A percentile compares a stretch with the other conserved stretches of the same genome.
phyloP scores from a whole-genome alignment of 1,284 basidiomycete species.

The Moniliophthora roreri region DNA sequence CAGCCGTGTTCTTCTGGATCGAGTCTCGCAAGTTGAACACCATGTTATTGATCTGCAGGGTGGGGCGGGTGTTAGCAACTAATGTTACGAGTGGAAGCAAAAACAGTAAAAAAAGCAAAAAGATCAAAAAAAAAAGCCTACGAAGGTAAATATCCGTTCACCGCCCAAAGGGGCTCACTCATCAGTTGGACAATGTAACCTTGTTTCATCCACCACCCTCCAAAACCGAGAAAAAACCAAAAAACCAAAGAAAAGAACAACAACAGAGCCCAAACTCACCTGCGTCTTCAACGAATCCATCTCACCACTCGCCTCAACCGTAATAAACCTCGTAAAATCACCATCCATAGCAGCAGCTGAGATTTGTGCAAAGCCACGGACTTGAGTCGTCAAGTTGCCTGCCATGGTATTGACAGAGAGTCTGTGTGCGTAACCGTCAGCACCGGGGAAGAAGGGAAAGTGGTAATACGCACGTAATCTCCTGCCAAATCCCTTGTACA shows the following conservation, averaged over 20 bases:
- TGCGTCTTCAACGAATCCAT: conserved; percentile 99
- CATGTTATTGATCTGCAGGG: conserved; percentile 89
- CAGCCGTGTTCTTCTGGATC: conserved; percentile 99
- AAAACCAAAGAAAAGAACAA: not conserved
- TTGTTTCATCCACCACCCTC: too few relatives aligned
- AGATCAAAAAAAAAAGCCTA: too few relatives aligned
- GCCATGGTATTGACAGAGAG: conserved; percentile 97
- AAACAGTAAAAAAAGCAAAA: too few relatives aligned
- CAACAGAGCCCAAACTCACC: not conserved
- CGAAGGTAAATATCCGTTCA: too few relatives aligned
- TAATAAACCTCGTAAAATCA: conserved; percentile 99
- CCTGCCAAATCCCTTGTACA: conserved; percentile 97
- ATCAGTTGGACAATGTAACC: too few relatives aligned
- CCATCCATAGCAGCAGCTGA: conserved; percentile 98
- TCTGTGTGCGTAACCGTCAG: conserved; percentile 29
- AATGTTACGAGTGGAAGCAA: too few relatives aligned
- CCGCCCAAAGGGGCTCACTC: too few relatives aligned
- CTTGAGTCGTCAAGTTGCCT: conserved; percentile 96
- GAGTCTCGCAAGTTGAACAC: conserved; percentile 96
- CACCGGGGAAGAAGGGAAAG: conserved; percentile 2
- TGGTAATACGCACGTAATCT: conserved; percentile 82
- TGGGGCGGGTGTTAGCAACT: too few relatives aligned
- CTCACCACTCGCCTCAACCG: conserved; percentile 97
- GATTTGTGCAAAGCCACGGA: conserved; percentile 98
- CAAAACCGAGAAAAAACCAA: not conserved